Conservation (phyloP, 2,329 filamentous ascomycete species). For the Ceratocystiopsis brevicomis region DNA sequence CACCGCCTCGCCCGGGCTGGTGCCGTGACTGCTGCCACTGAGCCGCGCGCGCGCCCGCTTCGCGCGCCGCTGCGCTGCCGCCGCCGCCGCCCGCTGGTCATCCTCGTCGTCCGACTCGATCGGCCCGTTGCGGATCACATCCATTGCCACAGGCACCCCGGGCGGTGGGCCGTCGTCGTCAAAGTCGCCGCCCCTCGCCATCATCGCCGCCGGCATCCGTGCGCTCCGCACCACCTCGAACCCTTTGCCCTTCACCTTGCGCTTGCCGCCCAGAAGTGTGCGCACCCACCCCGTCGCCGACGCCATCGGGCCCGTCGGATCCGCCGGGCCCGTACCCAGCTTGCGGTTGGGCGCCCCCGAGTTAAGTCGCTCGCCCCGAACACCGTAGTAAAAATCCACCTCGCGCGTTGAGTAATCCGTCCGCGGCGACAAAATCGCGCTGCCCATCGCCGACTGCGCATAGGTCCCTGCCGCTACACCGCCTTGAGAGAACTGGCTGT, state of each 20-base stretch:
- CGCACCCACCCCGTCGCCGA: slow-evolving; percentile 84
- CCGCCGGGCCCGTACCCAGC: slow-evolving; percentile 81
- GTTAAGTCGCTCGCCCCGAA: slow-evolving; percentile 71
- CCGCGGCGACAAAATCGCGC: slow-evolving; percentile 30
- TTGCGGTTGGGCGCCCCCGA: slow-evolving; percentile 66
- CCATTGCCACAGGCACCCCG: slow-evolving; percentile 46
- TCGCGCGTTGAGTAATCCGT: slow-evolving; percentile 87
- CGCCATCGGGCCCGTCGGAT: slow-evolving; percentile 79
- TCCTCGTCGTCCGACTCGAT: slow-evolving; percentile 43
- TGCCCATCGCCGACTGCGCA: slow-evolving; percentile 15
- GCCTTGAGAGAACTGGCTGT: slow-evolving; percentile 20
- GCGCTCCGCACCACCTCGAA: slow-evolving; percentile 92
- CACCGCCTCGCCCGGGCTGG: slow-evolving; percentile 15
- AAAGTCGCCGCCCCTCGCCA: slow-evolving; percentile 32
- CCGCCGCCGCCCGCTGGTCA: slow-evolving; percentile 18
- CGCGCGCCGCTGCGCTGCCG: too few relatives aligned
- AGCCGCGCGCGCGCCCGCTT: too few relatives aligned
- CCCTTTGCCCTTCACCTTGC: slow-evolving; percentile 85
- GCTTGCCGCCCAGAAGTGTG: slow-evolving; percentile 60
- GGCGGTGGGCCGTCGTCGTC: slow-evolving; percentile 49
- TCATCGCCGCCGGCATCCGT: slow-evolving; percentile 63
- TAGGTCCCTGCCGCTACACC: slow-evolving; percentile 26
- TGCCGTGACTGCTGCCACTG: too few relatives aligned
- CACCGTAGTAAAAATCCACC: slow-evolving; percentile 91
- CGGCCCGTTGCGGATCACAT: slow-evolving; percentile 37